Conservation (phyloP, 805 yeast species). For the Ogataea neopini region DNA sequence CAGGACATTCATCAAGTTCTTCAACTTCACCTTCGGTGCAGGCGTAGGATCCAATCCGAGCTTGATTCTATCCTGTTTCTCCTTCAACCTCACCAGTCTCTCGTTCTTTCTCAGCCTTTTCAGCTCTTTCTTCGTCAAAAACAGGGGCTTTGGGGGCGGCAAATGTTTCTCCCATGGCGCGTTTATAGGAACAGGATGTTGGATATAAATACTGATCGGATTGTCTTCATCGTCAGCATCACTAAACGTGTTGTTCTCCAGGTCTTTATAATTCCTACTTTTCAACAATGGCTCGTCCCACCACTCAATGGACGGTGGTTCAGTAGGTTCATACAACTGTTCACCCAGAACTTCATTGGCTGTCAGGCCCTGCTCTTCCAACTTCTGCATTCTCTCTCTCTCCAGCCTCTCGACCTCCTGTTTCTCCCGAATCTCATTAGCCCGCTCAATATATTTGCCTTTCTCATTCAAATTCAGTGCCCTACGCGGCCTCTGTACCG, state of each 20-base stretch:
- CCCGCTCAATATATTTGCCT: constrained; percentile 65
- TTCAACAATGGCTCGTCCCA: constrained; percentile 73
- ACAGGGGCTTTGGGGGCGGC: constrained; percentile 47
- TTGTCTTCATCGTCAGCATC: constrained; percentile 39
- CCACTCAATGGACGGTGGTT: constrained; percentile 79
- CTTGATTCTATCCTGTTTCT: constrained; percentile 72
- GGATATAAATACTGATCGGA: constrained; percentile 70
- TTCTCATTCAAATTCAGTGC: constrained; percentile 54
- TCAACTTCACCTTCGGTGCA: constrained; percentile 80
- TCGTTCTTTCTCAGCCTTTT: constrained; percentile 71
- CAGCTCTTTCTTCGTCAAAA: constrained; percentile 73
- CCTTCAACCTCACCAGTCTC: constrained; percentile 62
- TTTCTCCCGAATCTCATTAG: constrained; percentile 49
- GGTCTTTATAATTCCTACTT: constrained; percentile 36
- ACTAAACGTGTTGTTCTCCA: constrained; percentile 38
- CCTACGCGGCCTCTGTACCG: constrained; percentile 30
- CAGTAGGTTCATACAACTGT: constrained; percentile 44
- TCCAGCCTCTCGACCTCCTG: constrained; percentile 35
- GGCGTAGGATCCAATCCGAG: constrained; percentile 87
- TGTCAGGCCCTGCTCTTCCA: constrained; percentile 42
- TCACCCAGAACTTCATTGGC: constrained; percentile 61
- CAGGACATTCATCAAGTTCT: constrained; percentile 81
- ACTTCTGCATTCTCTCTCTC: constrained; percentile 34
- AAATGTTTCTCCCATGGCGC: constrained; percentile 57
- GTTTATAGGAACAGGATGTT: constrained; percentile 73